Base-by-base conservation (phyloP, 805 yeast species). In the Soucietia sequanensis region DNA sequence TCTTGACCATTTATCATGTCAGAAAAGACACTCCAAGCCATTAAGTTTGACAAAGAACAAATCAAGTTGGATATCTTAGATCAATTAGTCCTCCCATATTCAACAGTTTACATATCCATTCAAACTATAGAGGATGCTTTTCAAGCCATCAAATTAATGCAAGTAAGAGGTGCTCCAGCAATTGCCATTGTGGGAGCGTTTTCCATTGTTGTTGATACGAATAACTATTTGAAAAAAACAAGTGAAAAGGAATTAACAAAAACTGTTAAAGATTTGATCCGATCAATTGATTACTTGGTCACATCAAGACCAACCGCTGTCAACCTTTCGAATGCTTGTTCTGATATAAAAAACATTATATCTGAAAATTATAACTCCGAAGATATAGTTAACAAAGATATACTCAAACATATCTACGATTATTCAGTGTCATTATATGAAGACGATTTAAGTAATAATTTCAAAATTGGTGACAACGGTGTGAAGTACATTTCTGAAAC, bases 91-190 rank as follows among this genome's bases (percentile, higher is more conserved):
- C 74, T 91, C 23, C 99, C 99, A 0, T 88, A 86, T 46, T 72
- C 81, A 34, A 78, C 95, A 1, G 71, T 67, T 31, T 91, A 87
- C 58, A 64, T 90, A 14, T 55, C 70, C 1, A 75, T 91, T 38
- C 45, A 64, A 24, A 65, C 78, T 12, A 78, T 86, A 33, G 81
- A 81, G 30, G 89, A 83, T 56, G 97, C 95, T 3, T 87, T 65
- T 60, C 70, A 72, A 13, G 95, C 85, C n/a, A 91, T 91, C 58
- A 81, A 80, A 53, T 71, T 71, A 38, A 91, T 91, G 99, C 89
- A 86, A 50, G 97, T 95, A 4, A 74, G 99, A 56, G 99, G 99
- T 24, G 99, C 99, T 0, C 99, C 99, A 0, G 98, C 98, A 1
- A 91, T 91, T 54, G 97, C 97, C 42, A 86, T 91, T 38, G 97